Percentiles rank a stretch among this genome's conserved stretches.
phyloP scores from a whole-genome alignment of 805 yeast genomes.

The Zygoascus bituminiphila region DNA sequence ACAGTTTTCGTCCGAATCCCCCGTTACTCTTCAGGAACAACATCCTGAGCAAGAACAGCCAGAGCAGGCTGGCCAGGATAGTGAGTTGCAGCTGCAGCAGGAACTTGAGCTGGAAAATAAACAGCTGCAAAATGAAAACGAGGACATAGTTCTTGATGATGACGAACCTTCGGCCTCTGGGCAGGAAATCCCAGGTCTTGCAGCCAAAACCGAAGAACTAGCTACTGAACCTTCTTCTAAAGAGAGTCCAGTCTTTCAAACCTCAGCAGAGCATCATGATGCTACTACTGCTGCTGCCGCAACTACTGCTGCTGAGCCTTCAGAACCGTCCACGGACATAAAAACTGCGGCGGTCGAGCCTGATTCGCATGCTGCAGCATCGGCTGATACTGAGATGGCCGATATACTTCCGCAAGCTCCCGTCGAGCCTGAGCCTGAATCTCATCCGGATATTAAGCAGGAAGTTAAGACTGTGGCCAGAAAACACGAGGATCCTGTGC shows the following conservation, averaged over 20 bases:
- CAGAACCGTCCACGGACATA: neutral
- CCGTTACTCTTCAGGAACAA: too few relatives aligned
- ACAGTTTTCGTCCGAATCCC: too few relatives aligned
- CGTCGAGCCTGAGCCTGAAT: neutral
- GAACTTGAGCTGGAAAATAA: neutral
- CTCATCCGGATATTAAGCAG: neutral
- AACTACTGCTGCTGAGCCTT: neutral
- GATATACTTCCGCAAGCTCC: neutral
- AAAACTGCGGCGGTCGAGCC: neutral
- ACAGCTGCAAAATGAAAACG: neutral
- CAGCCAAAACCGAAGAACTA: neutral
- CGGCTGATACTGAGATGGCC: neutral
- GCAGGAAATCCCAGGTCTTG: neutral
- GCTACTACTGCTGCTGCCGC: neutral
- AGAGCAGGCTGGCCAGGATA: neutral
- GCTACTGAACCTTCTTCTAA: slow-evolving; percentile 3
- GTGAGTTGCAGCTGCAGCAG: neutral
- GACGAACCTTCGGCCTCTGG: slow-evolving; percentile 1
- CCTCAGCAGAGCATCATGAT: neutral
- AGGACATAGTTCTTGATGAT: slow-evolving; percentile 1
- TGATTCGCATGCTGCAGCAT: neutral
- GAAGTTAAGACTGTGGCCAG: slow-evolving; percentile 1
- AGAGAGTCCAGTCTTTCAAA: neutral
- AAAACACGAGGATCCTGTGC: slow-evolving; percentile 50
- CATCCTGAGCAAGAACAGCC: too few relatives aligned